Conservation (phyloP, 495 filamentous ascomycete species). For the Penicillium alfredii region DNA sequence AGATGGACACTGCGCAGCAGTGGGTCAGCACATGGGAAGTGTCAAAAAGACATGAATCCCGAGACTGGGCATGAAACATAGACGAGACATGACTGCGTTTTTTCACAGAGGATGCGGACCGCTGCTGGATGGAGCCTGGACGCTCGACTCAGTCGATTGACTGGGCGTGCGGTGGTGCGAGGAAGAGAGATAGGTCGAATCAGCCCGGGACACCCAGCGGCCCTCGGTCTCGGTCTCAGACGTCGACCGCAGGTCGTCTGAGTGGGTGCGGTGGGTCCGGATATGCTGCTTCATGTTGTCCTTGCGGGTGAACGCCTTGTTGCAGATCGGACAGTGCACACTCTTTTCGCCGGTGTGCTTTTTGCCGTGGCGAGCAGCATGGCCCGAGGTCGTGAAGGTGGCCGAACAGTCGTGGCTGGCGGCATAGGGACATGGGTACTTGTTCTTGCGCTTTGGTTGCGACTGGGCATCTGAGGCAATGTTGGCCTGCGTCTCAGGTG, state of each 20-base stretch:
- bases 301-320: constrained; percentile 90
- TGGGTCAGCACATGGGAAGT: not conserved
- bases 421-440: constrained; percentile 52
- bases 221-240: constrained; percentile 24
- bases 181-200: constrained; percentile 9
- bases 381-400: constrained; percentile 92
- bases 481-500: constrained; percentile 25
- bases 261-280: constrained; percentile 63
- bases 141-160: constrained; percentile 16
- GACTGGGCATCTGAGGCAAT: constrained; percentile 20
- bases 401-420: constrained; percentile 65
- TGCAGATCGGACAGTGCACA: constrained; percentile 81
- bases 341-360: constrained; percentile 96
- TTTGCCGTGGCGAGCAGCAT: constrained; percentile 92
- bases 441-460: constrained; percentile 42
- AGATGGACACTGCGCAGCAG: constrained; percentile 7
- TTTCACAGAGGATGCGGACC: constrained; percentile 5
- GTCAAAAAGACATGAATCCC: not conserved
- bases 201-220: constrained; percentile 15
- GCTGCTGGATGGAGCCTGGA: constrained; percentile 5
- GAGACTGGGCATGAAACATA: not conserved
- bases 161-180: constrained; percentile 24
- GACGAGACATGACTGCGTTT: no score
- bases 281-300: constrained; percentile 99
- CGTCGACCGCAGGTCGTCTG: constrained; percentile 31